A percentile compares a stretch with the other conserved stretches of the same genome.
Evolutionary conservation across 2,329 filamentous ascomycete species (phyloP).

Genomic region (Dissoconium aciculare): DNA sequence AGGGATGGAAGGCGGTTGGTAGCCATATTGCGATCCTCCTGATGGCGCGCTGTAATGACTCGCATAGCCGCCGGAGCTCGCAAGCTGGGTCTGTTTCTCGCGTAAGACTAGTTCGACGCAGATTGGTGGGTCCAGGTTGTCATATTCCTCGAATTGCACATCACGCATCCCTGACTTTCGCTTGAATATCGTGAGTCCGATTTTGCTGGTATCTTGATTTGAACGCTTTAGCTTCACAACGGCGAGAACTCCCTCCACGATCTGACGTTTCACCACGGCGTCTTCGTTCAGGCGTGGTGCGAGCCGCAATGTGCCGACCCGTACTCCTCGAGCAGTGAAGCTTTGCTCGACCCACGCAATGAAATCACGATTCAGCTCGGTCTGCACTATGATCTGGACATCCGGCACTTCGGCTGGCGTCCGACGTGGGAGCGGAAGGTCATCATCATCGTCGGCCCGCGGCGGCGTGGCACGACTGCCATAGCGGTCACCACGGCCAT

Average conservation of each 20-base stretch:
- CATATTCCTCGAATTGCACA: constrained; percentile 75
- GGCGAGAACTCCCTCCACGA: constrained; percentile 75
- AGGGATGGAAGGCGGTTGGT: constrained; percentile 22
- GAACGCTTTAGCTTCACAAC: constrained; percentile 60
- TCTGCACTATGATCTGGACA: constrained; percentile 70
- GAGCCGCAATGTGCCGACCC: constrained; percentile 64
- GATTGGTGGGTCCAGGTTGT: constrained; percentile 61
- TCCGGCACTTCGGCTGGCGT: constrained; percentile 67
- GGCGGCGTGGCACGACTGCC: constrained; percentile 34
- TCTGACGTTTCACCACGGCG: constrained; percentile 68
- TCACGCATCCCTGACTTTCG: constrained; percentile 58
- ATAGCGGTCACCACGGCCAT: constrained; percentile 37
- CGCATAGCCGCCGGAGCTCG: constrained; percentile 15
- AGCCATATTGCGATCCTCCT: constrained; percentile 17
- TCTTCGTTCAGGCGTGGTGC: constrained; percentile 62
- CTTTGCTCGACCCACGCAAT: constrained; percentile 66
- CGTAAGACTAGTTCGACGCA: constrained; percentile 69
- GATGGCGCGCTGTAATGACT: constrained; percentile 14
- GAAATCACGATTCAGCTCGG: constrained; percentile 65
- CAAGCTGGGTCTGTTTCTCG: constrained; percentile 40
- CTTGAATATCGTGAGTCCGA: constrained; percentile 75
- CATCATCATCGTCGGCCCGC: constrained; percentile 45
- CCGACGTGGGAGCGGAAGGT: constrained; percentile 58
- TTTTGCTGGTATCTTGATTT: constrained; percentile 55
- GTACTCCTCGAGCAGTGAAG: constrained; percentile 57